phyloP scores from a whole-genome alignment of 129 eudicot genomes.

The Solidago caesia region DNA sequence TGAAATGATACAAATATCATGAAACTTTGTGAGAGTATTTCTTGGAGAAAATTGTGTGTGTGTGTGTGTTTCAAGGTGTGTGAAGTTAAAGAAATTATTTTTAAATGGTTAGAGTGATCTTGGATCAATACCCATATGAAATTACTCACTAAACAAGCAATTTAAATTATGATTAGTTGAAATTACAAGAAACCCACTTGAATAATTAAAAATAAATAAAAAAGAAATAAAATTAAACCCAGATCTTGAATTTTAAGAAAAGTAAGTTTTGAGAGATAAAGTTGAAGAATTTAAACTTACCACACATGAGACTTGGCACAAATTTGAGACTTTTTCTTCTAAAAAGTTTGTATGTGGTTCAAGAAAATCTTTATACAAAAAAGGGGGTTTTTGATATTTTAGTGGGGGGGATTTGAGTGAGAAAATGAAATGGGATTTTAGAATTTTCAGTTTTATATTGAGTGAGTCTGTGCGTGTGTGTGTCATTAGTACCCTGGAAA shows the following conservation, averaged over 20 bases:
- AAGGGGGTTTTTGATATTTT: background rate
- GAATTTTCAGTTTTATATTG: background rate
- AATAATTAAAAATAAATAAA: background rate
- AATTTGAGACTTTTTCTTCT: background rate
- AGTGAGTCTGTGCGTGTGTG: background rate
- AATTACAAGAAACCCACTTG: conserved; percentile 37
- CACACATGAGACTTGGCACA: too few relatives aligned
- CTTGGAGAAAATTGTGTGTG: conserved; percentile 8
- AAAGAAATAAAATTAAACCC: conserved; percentile 9
- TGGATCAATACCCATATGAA: conserved; percentile 33
- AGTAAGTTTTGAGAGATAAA: conserved; percentile 18
- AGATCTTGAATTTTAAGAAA: conserved; percentile 29
- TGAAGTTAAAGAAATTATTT: conserved; percentile 26
- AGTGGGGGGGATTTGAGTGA: background rate
- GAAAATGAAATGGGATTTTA: background rate
- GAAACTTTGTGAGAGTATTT: background rate
- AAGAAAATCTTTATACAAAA: background rate
- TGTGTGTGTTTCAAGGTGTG: conserved; percentile 23
- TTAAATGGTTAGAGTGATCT: conserved; percentile 24
- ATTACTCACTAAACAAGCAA: conserved; percentile 21
- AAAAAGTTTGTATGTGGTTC: background rate
- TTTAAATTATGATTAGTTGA: conserved; percentile 19
- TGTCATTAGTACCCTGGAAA: background rate
- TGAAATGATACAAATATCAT: conserved; percentile 29
- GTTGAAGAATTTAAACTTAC: background rate